phyloP scores from a whole-genome alignment of 2,329 filamentous ascomycete species.

The Arthrobotrys iridis region DNA sequence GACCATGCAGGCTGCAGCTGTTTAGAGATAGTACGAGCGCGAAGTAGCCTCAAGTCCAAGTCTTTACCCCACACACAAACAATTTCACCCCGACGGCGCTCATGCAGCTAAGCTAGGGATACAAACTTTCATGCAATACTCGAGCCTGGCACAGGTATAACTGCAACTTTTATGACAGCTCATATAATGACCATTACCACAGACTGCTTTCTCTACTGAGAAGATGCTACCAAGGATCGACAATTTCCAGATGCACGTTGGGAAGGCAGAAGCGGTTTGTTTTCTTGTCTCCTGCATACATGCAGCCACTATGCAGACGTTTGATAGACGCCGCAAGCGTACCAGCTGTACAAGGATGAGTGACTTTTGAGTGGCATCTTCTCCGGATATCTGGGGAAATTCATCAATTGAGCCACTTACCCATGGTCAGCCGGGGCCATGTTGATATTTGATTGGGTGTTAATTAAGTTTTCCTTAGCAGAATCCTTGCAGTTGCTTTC shows the following conservation, averaged over 20 bases:
- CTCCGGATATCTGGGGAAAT: neutral
- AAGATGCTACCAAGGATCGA: constrained; percentile 6
- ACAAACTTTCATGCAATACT: constrained; percentile 10
- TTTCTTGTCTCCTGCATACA: neutral
- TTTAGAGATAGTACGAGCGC: neutral
- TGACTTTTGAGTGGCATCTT: neutral
- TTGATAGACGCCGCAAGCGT: constrained; percentile 10
- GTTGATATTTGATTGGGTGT: neutral
- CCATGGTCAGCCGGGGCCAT: neutral
- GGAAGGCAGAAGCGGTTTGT: neutral
- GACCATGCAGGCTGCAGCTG: neutral
- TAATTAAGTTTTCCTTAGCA: too few species aligned
- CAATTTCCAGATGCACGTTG: neutral
- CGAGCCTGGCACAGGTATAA: constrained; percentile 9
- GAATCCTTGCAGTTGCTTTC: neutral
- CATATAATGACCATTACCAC: neutral
- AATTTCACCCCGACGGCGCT: too few species aligned
- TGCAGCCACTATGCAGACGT: neutral
- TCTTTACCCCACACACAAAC: constrained; percentile 16
- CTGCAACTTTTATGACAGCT: neutral
- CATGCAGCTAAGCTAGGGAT: neutral
- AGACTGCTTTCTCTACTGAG: neutral
- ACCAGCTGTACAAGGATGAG: neutral
- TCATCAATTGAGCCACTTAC: neutral
- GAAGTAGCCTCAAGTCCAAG: too few species aligned